Evolutionary conservation across 192 early-diverging fungal species (phyloP).

Genomic region (Coemansia sp.): DNA sequence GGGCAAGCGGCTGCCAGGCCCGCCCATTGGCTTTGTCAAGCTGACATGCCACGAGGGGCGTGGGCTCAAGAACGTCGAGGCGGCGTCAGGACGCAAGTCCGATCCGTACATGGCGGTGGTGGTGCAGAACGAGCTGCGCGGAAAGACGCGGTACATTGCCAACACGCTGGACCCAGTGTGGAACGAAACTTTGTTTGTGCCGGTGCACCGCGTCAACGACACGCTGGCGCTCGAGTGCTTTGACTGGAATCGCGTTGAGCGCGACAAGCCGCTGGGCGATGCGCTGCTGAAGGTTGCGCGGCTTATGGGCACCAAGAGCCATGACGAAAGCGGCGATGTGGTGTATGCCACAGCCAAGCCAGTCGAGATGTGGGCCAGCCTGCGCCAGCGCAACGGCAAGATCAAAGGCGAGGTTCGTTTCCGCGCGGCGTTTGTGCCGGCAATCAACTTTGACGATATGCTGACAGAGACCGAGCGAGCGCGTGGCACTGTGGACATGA

Average conservation of each 20-base stretch:
- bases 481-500: constrained; percentile 42
- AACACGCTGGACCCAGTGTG: constrained; percentile 86
- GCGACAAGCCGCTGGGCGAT: constrained; percentile 83
- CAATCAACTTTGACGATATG: constrained; percentile 57
- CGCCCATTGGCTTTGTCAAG: constrained; percentile 79
- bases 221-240: constrained; percentile 73
- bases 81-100: constrained; percentile 73
- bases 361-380: constrained; percentile 57
- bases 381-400: constrained; percentile 61
- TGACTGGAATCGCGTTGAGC: constrained; percentile 85
- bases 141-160: constrained; percentile 76
- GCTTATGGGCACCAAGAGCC: constrained; percentile 50
- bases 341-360: constrained; percentile 49
- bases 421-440: constrained; percentile 59
- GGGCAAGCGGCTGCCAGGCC: constrained; percentile 48
- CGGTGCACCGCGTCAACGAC: constrained; percentile 76
- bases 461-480: constrained; percentile 41
- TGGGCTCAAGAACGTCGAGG: constrained; percentile 82
- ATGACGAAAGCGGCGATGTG: constrained; percentile 35
- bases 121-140: constrained; percentile 62
- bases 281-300: constrained; percentile 60
- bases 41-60: constrained; percentile 73
- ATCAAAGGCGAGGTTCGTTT: constrained; percentile 63
- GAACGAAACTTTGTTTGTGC: constrained; percentile 86
- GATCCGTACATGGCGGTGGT: constrained; percentile 88